These are phyloP conservation scores for Fusarium citri DNA, from an alignment of 2,329 filamentous ascomycete species.

Conservation along the genomic window DNA sequence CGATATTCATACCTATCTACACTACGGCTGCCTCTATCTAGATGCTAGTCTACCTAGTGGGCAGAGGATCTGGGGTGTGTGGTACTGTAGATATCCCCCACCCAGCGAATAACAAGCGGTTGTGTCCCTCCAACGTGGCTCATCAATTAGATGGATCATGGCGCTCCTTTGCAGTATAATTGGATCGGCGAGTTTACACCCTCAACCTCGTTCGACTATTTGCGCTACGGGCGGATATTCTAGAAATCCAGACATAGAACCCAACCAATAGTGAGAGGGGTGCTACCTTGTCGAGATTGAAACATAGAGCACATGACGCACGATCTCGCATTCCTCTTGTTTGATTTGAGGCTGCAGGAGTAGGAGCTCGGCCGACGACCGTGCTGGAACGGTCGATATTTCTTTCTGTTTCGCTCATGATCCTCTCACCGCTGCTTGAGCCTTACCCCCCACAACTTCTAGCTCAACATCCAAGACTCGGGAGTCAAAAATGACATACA, in stretches of 20 bases:
- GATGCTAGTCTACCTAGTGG: conserved; percentile 28
- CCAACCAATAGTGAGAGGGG: conserved; percentile 43
- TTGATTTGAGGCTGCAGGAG: conserved; percentile 29
- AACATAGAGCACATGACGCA: conserved; percentile 43
- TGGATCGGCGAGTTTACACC: conserved; percentile 29
- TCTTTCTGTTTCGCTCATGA: conserved; percentile 35
- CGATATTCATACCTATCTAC: conserved; percentile 30
- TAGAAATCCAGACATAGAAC: conserved; percentile 45
- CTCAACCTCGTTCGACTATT: conserved; percentile 39
- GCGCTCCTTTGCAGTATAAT: conserved; percentile 27
- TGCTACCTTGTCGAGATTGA: conserved; percentile 33
- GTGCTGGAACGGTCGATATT: conserved; percentile 34
- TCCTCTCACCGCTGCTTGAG: conserved; percentile 44
- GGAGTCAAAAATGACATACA: conserved; percentile 39
- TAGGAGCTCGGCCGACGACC: conserved; percentile 36
- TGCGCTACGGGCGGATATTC: conserved; percentile 52
- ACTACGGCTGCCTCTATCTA: conserved; percentile 35
- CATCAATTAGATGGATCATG: conserved; percentile 34
- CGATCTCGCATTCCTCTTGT: conserved; percentile 40
- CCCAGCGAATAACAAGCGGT: conserved; percentile 35
- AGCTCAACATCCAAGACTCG: conserved; percentile 18
- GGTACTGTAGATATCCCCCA: conserved; percentile 33
- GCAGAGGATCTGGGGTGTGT: conserved; percentile 37
- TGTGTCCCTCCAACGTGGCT: conserved; percentile 30
- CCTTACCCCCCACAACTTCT: conserved; percentile 29